Conservation (phyloP, 2,329 filamentous ascomycete genomes). For the Xylaria sp. region DNA sequence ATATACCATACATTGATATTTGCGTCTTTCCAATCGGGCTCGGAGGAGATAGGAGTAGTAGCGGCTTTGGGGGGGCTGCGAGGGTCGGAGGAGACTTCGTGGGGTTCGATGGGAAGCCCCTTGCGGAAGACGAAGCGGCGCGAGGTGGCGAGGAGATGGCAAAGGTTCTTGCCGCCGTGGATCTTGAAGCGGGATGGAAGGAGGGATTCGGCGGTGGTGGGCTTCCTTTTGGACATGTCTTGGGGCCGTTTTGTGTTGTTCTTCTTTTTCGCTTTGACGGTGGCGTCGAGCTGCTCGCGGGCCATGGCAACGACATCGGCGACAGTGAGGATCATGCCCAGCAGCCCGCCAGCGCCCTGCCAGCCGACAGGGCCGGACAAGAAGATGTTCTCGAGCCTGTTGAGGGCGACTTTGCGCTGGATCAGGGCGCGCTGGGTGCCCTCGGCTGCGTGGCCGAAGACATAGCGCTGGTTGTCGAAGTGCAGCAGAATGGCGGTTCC, state of each 20-base stretch:
- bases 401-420: constrained; percentile 73
- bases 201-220: constrained; percentile 19
- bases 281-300: constrained; percentile 54
- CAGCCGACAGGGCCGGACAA: constrained; percentile 82
- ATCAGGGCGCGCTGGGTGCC: constrained; percentile 83
- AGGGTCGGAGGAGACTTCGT: constrained; percentile 70
- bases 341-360: constrained; percentile 80
- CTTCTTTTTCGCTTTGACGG: constrained; percentile 52
- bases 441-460: constrained; percentile 85
- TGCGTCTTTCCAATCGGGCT: constrained; percentile 79
- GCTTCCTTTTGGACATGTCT: constrained; percentile 39
- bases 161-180: constrained; percentile 83
- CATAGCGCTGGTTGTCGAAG: constrained; percentile 83
- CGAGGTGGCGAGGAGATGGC: constrained; percentile 83
- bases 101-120: constrained; percentile 76
- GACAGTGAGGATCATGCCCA: constrained; percentile 86
- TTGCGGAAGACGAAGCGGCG: constrained; percentile 88
- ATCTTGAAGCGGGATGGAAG: constrained; percentile 65
- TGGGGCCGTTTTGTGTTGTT: constrained; percentile 40
- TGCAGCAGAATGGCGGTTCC: constrained; percentile 82
- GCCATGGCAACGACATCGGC: constrained; percentile 72
- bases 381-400: constrained; percentile 81
- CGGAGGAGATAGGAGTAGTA: constrained; percentile 52
- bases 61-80: constrained; percentile 54
- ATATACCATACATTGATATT: constrained; percentile 89